Base-by-base conservation (phyloP, 2,329 filamentous ascomycete species). In the Nemania sp. region DNA sequence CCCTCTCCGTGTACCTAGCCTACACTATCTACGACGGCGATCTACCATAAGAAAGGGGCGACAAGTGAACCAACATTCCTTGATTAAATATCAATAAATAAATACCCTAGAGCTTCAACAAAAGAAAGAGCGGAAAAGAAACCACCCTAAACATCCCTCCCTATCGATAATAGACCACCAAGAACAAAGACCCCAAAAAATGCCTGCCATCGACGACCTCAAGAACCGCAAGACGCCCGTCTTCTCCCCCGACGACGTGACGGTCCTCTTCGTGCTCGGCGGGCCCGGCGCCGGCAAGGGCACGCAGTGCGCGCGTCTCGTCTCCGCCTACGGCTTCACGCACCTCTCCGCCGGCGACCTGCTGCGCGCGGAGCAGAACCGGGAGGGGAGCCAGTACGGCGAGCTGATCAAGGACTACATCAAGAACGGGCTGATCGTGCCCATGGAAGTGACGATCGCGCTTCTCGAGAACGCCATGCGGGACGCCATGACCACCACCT, bases 401-500 rank as follows among this genome's bases (percentile, higher is more conserved):
- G 89, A 94, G 73, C 87, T 98, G 83, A 99, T 99, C 87, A 91
- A 91, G 79, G 88, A 91, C 74, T 94, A 96, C 84, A 99, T 99
- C 86, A 93, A 92, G 78, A 91, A 99, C 79, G 96, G 96, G 67
- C 90, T 90, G 75, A 99, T 99, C 80, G 96, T 99, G 71, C 96
- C 96, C n/a, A 97, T 97, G 93, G 95, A 98, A 81, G 94, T 98
- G 58, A 99, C 96, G 5, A 92, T 99, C 67, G 91, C 94, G 76
- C 84, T 99, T 41, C 88, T 99, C 51, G 94, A 98, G 82, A 97
- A 97, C 81, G 93, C 94, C 66, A 98, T 99, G 93, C 86, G 86
- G 64, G 89, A 87, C 8, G 86, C 88, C 13, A 88, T 97, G 60
- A 24, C 67, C 24, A 38, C 67, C 61, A 6, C 77, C 24, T 4